These are phyloP conservation scores for Anthracocystis walkeri DNA, from an alignment of 1,284 basidiomycete genomes.

Conservation along the genomic window DNA sequence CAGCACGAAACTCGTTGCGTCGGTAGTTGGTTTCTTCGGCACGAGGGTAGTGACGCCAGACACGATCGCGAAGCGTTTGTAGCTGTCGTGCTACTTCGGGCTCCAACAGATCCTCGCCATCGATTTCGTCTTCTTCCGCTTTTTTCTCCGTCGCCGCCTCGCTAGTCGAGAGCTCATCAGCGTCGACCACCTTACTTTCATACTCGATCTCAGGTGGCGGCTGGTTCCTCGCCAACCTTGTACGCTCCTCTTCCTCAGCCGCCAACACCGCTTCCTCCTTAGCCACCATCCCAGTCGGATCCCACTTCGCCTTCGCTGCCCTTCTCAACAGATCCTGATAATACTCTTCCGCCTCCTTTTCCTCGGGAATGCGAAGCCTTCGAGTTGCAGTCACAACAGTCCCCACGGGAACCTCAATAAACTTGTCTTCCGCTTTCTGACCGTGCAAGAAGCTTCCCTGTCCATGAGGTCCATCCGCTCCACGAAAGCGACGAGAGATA, in stretches of 20 bases:
- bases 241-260: conserved; percentile 28
- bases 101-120: conserved; percentile 50
- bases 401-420: conserved; percentile 66
- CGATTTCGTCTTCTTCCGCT: conserved; percentile 25
- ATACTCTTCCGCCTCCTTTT: conserved; percentile 52
- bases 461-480: conserved; percentile 62
- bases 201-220: conserved; percentile 31
- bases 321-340: conserved; percentile 46
- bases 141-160: conserved; percentile 2
- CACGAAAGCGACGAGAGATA: conserved; percentile 51
- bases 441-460: conserved; percentile 64
- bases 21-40: conserved; percentile 63
- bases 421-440: conserved; percentile 52
- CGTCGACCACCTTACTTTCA: not conserved
- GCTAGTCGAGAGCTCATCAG: not conserved
- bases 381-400: conserved; percentile 63
- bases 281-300: conserved; percentile 39
- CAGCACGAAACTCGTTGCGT: conserved; percentile 56
- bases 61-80: conserved; percentile 51
- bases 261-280: conserved; percentile 42
- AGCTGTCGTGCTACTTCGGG: conserved; percentile 40
- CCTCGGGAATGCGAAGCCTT: conserved; percentile 41
- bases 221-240: conserved; percentile 12
- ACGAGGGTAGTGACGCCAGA: conserved; percentile 68
- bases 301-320: conserved; percentile 46